A percentile compares a stretch with the other conserved stretches of the same genome.
phyloP scores from a whole-genome alignment of 1,284 basidiomycete species.

The Austroboletus novae-zelandiae region DNA sequence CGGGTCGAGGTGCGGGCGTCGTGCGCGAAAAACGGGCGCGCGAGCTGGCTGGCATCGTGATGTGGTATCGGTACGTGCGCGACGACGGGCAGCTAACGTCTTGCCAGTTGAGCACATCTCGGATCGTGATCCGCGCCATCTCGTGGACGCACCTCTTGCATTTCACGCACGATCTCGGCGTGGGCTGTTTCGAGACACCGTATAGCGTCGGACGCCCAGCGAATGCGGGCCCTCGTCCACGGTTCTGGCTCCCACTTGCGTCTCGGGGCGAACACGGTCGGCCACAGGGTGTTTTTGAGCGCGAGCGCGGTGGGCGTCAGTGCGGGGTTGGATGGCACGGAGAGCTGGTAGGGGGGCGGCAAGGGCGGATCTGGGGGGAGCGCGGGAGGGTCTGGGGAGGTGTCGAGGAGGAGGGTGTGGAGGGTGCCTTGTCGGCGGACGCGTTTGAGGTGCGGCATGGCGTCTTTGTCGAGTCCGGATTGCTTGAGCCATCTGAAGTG shows the following conservation, averaged over 20 bases:
- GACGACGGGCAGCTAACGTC: constrained; percentile 57
- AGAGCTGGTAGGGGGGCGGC: constrained; percentile 49
- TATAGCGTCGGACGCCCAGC: constrained; percentile 77
- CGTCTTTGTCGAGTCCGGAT: constrained; percentile 54
- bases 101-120: too few species aligned
- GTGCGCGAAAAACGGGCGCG: constrained; percentile 51
- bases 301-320: constrained; percentile 66
- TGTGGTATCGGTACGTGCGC: constrained; percentile 71
- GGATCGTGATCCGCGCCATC: too few species aligned
- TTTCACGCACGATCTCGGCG: constrained; percentile 35
- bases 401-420: constrained; percentile 53
- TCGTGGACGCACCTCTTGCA: constrained; percentile 48
- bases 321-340: constrained; percentile 73
- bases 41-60: constrained; percentile 34
- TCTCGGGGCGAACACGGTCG: constrained; percentile 73
- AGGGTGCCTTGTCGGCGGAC: constrained; percentile 55
- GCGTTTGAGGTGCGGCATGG: constrained; percentile 78
- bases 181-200: constrained; percentile 50
- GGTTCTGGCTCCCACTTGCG: constrained; percentile 65
- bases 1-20: constrained; percentile 67
- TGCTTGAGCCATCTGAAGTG: constrained; percentile 61
- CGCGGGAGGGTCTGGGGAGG: constrained; percentile 35
- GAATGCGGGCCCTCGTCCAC: constrained; percentile 64
- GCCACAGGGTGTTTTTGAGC: constrained; percentile 75
- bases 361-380: constrained; percentile 41